These are phyloP conservation scores for Solanum infundibuliforme DNA, from an alignment of 257 asterid species.

Conservation along the genomic window DNA sequence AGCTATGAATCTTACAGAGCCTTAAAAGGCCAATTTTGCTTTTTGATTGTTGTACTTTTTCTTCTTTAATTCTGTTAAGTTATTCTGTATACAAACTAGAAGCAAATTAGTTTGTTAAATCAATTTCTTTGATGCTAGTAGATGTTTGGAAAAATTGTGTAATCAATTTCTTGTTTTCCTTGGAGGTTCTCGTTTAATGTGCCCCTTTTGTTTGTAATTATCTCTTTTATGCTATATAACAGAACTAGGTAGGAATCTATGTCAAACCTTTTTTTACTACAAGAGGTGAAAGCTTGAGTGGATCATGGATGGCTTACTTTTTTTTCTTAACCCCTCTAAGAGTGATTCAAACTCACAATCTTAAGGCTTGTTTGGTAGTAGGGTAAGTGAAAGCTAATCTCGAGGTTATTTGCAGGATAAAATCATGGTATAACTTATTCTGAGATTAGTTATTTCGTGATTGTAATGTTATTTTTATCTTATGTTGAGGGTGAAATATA, in stretches of 20 bases:
- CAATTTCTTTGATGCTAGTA: background rate
- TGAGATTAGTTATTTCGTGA: too few species aligned
- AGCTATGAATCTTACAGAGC: background rate
- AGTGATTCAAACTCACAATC: background rate
- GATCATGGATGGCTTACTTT: background rate
- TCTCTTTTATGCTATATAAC: background rate
- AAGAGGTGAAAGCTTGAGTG: background rate
- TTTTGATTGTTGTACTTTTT: background rate
- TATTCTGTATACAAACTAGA: background rate
- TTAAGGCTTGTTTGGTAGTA: background rate
- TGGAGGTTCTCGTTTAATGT: background rate
- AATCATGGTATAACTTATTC: too few species aligned
- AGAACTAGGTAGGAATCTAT: background rate
- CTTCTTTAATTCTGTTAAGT: background rate
- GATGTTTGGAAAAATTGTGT: background rate
- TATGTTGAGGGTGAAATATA: background rate
- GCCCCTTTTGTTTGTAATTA: background rate
- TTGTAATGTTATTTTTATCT: too few species aligned
- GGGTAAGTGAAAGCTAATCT: background rate
- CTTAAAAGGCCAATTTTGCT: background rate
- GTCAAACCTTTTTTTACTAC: background rate
- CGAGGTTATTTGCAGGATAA: background rate
- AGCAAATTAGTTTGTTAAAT: background rate
- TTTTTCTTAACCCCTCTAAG: background rate
- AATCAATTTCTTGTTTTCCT: background rate